A percentile compares a stretch with the other conserved stretches of the same genome.
Evolutionary conservation across 169 alveolate genomes (phyloP).

Genomic region (Besnoitia besnoiti): DNA sequence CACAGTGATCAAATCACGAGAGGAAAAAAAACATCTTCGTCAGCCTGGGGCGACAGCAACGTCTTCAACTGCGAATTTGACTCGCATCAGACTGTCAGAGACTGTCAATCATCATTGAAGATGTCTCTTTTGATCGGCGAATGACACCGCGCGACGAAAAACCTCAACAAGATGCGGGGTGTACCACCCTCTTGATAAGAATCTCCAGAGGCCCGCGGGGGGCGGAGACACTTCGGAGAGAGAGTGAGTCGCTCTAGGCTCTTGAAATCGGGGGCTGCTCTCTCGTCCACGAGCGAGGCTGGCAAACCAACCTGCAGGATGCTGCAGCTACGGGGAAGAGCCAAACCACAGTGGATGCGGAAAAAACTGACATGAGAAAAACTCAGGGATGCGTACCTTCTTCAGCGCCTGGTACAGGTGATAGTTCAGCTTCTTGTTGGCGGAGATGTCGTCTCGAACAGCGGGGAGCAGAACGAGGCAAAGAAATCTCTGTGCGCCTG

Average conservation of each 20-base stretch:
- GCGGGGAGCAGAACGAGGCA: constrained; percentile 85
- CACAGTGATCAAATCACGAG: too few species aligned
- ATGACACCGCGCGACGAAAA: not conserved
- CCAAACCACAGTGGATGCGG: not conserved
- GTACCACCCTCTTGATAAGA: constrained; percentile 34
- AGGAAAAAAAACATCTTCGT: not conserved
- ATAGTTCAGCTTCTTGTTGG: constrained; percentile 84
- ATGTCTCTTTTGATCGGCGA: too few species aligned
- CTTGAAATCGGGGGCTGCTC: constrained; percentile 50
- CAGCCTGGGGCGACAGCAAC: constrained; percentile 54
- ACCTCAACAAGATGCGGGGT: not conserved
- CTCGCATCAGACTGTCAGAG: constrained; percentile 46
- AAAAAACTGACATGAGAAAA: not conserved
- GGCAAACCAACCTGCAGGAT: constrained; percentile 4
- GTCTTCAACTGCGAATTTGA: not conserved
- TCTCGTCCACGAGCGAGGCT: constrained; percentile 19
- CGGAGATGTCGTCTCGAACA: constrained; percentile 84
- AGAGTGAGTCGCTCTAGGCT: not conserved
- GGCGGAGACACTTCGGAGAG: constrained; percentile 35
- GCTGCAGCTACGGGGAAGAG: constrained; percentile 54
- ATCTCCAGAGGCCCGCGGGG: not conserved
- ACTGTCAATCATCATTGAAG: constrained; percentile 32
- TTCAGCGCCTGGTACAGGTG: constrained; percentile 92
- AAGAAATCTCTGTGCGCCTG: constrained; percentile 80
- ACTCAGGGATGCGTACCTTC: constrained; percentile 41